Evolutionary conservation across 2,329 filamentous ascomycete genomes (phyloP).

Genomic region (Xylaria sp.): DNA sequence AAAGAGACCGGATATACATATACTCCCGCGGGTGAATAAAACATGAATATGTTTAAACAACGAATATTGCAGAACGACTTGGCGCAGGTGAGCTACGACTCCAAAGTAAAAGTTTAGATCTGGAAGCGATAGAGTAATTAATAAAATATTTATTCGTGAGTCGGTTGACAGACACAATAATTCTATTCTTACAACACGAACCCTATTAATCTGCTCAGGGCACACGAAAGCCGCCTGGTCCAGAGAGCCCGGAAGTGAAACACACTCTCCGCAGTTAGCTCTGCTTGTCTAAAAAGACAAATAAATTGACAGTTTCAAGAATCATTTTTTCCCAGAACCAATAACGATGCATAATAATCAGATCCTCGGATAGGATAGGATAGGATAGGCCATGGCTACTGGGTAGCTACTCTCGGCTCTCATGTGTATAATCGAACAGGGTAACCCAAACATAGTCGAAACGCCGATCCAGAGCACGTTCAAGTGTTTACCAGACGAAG

Average conservation of each 20-base stretch:
- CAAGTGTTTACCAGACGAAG: neutral
- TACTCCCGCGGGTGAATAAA: neutral
- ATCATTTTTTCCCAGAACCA: neutral
- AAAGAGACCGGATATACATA: neutral
- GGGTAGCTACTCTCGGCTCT: neutral
- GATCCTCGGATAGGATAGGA: neutral
- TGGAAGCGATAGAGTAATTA: neutral
- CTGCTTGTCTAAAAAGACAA: neutral
- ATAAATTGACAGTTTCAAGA: no score
- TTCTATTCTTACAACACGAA: conserved; percentile 1
- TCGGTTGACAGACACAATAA: neutral
- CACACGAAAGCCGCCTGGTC: neutral
- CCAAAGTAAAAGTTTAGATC: neutral
- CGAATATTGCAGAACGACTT: neutral
- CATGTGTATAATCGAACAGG: conserved; percentile 10
- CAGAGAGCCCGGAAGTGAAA: neutral
- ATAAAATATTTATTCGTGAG: neutral
- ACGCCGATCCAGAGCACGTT: conserved; percentile 18
- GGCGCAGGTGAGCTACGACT: neutral
- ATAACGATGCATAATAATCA: neutral
- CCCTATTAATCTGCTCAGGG: neutral
- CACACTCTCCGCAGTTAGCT: neutral
- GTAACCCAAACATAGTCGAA: neutral
- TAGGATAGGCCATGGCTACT: no score
- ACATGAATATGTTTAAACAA: neutral